Base-by-base conservation (phyloP, 2,329 filamentous ascomycete species). In the Sphaerostilbella broomeana region DNA sequence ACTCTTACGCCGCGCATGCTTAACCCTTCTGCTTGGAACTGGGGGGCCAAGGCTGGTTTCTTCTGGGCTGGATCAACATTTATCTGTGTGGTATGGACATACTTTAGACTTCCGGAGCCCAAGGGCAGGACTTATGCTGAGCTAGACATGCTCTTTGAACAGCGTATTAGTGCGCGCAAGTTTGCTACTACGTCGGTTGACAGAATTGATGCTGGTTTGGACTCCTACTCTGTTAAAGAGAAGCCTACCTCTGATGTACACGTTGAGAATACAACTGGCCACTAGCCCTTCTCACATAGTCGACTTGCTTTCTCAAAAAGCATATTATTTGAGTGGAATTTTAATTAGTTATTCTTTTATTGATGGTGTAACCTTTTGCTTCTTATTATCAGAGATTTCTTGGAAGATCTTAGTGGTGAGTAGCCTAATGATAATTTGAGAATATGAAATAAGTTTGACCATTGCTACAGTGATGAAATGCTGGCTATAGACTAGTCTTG, bases 71-170 rank as follows among this genome's bases (percentile, higher is more conserved):
- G 51, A 24, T 61, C 69, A 9, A 70, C 70, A 46, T 46, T 69
- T 4, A 11, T 65, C 4, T 70, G 68, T 22, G 55, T 68, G 3
- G 35, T 64, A 1, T 79, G 75, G 64, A 68, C 71, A 0, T 72
- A 61, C 43, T 72, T 71, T 50, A 69, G 67, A 13, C 59, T 75
- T 5, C 72, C 72, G 4, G 75, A 79, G 59, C 72, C 74, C 12
- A 68, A 66, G 41, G 72, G 66, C 6, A 64, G 70, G 25, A 73
- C 70, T 0, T 70, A 72, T 36, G 71, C 67, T 25, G 75, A 79
- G 55, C 62, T 79, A 2, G 74, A 78, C 36, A 55, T 70, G 9
- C 54, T 79, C 43, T 79, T 79, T 48, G 68, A 73, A 47, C 54
- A 60, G 17, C 49, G 53, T 8, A 53, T 68, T 8, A 53, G 61